Evolutionary conservation across 2,329 filamentous ascomycete genomes (phyloP).

Genomic region (Cytospora mali): DNA sequence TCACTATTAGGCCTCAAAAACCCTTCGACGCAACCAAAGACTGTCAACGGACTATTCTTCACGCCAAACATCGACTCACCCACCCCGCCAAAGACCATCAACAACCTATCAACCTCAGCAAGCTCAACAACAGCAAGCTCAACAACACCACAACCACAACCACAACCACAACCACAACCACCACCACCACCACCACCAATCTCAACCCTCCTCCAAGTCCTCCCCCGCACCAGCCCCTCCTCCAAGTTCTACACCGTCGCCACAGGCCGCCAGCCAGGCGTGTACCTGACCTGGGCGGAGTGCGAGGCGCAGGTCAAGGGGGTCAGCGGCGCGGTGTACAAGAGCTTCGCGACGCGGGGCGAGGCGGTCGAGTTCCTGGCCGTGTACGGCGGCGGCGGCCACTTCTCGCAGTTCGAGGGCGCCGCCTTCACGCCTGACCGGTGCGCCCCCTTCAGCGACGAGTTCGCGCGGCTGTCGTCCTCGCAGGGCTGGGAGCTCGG

Average conservation of each 20-base stretch:
- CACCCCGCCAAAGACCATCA: not conserved
- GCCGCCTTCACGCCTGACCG: not conserved
- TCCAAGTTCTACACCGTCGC: conserved; percentile 10
- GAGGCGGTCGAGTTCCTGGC: conserved; percentile 1
- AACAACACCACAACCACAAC: not conserved
- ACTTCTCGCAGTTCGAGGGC: conserved; percentile 4
- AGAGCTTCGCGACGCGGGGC: not conserved
- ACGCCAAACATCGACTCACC: too few relatives aligned
- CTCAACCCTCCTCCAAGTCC: not conserved
- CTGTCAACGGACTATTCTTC: not conserved
- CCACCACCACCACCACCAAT: too few relatives aligned
- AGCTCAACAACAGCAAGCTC: not conserved
- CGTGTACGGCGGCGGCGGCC: conserved; percentile 4
- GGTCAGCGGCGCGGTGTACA: not conserved
- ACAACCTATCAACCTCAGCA: not conserved
- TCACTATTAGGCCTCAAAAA: not conserved
- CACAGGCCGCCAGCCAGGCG: not conserved
- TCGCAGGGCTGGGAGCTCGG: conserved; percentile 13
- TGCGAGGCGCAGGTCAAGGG: not conserved
- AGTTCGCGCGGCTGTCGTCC: conserved; percentile 6
- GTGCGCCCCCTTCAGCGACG: not conserved
- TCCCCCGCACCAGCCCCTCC: not conserved
- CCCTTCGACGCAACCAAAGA: not conserved
- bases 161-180: too few relatives aligned
- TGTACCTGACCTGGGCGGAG: not conserved